These are phyloP conservation scores for Inga leiocalycina DNA, from an alignment of 306 rosid species.

Conservation along the genomic window DNA sequence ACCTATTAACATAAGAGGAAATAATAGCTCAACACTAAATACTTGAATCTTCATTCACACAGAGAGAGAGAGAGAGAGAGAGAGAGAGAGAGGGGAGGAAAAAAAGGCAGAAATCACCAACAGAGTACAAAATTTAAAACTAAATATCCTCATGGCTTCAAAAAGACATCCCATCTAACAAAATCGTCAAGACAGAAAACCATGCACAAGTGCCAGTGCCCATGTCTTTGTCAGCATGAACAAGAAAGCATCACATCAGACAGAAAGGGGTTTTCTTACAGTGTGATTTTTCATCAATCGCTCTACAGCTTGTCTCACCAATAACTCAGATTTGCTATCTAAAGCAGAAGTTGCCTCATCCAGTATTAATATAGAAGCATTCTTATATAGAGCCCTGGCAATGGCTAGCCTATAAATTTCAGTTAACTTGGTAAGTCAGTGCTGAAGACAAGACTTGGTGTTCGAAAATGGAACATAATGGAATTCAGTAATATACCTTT, in stretches of 20 bases:
- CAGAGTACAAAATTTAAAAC: constrained; percentile 1
- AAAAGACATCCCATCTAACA: background rate
- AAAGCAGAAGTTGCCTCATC: constrained; percentile 95
- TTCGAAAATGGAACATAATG: constrained; percentile 19
- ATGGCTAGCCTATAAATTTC: constrained; percentile 69
- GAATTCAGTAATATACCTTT: constrained; percentile 56
- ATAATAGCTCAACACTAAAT: constrained; percentile 9
- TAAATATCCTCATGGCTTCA: background rate
- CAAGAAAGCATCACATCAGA: background rate
- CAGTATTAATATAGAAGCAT: constrained; percentile 74
- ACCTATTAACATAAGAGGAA: constrained; percentile 55
- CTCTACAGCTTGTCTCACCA: constrained; percentile 76
- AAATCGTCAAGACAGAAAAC: background rate
- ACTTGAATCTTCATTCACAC: background rate
- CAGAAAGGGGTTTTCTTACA: constrained; percentile 42
- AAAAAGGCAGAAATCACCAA: constrained; percentile 13
- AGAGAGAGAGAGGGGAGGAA: background rate
- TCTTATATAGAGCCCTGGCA: constrained; percentile 84
- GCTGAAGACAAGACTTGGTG: background rate
- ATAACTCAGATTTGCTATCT: constrained; percentile 77
- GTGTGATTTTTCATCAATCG: constrained; percentile 83
- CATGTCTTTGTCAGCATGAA: background rate
- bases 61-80: background rate
- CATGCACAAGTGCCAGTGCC: background rate
- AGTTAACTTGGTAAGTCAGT: constrained; percentile 15